Percentiles rank a stretch among this genome's conserved stretches.
These are phyloP conservation scores for Cytidiella melzeri DNA, from an alignment of 768 basidiomycete genomes.

Conservation along the genomic window DNA sequence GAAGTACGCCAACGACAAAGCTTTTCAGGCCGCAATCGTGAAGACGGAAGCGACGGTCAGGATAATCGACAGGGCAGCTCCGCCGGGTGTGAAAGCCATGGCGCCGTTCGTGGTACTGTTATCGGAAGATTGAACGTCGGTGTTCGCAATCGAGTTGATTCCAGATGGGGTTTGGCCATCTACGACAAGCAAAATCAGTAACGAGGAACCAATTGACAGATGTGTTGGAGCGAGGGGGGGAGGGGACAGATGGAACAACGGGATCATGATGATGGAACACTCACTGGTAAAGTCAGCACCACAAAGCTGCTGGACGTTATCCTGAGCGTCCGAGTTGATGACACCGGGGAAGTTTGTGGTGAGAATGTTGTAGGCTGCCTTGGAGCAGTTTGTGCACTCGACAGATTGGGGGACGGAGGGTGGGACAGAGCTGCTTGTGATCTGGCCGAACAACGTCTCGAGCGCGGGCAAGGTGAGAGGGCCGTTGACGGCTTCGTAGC, in stretches of 20 bases:
- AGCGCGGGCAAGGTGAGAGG: constrained; percentile 20
- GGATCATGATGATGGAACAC: constrained; percentile 7
- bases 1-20: too few species aligned
- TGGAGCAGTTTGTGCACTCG: constrained; percentile 30
- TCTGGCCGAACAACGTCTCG: constrained; percentile 9
- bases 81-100: neutral
- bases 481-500: constrained; percentile 27
- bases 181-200: constrained; percentile 5
- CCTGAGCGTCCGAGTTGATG: constrained; percentile 11
- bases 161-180: constrained; percentile 23
- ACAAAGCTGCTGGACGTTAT: constrained; percentile 19
- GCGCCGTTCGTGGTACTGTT: neutral
- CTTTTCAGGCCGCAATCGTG: constrained; percentile 19
- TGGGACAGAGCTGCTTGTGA: constrained; percentile 13
- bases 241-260: neutral
- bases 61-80: neutral
- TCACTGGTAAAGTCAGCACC: constrained; percentile 26
- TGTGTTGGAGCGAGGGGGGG: neutral
- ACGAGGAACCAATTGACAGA: neutral
- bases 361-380: constrained; percentile 26
- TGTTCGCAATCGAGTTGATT: constrained; percentile 22
- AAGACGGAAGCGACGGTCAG: constrained; percentile 15
- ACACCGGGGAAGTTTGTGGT: constrained; percentile 17
- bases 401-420: constrained; percentile 16
- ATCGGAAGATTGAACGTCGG: constrained; percentile 7